Conservation (phyloP, 805 yeast species). For the Cyberlindnera lachancei region DNA sequence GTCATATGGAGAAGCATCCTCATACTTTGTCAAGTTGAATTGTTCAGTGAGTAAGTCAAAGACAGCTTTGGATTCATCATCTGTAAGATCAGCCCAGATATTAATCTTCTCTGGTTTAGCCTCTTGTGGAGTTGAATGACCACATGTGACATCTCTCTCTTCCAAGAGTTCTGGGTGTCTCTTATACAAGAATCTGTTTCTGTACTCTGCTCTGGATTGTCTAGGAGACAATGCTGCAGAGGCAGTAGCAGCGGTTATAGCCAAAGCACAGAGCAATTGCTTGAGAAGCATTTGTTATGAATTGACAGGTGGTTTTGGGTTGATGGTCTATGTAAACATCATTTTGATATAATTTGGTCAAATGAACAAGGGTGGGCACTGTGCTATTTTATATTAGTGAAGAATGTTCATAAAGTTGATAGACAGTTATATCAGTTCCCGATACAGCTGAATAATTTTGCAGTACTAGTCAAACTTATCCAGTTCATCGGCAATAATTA, state of each 20-base stretch:
- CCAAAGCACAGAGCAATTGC: background rate
- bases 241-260: background rate
- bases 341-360: no score
- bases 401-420: no score
- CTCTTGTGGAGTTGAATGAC: slow-evolving; percentile 10
- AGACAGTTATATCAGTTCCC: no score
- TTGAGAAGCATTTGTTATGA: background rate
- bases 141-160: slow-evolving; percentile 3
- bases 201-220: slow-evolving; percentile 3
- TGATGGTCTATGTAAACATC: background rate
- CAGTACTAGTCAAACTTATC: no score
- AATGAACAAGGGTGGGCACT: no score
- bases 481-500: no score
- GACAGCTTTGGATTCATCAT: slow-evolving; percentile 15
- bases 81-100: slow-evolving; percentile 18
- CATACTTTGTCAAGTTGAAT: slow-evolving; percentile 15
- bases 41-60: slow-evolving; percentile 9
- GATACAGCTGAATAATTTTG: no score
- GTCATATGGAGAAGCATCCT: slow-evolving; percentile 17
- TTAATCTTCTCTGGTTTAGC: slow-evolving; percentile 14
- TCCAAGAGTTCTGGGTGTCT: slow-evolving; percentile 2
- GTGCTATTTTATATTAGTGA: no score
- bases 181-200: slow-evolving; percentile 1
- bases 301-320: background rate
- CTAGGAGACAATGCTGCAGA: slow-evolving; percentile 2